Conservation (phyloP, 495 filamentous ascomycete genomes). For the Penicillium simplicissimum region DNA sequence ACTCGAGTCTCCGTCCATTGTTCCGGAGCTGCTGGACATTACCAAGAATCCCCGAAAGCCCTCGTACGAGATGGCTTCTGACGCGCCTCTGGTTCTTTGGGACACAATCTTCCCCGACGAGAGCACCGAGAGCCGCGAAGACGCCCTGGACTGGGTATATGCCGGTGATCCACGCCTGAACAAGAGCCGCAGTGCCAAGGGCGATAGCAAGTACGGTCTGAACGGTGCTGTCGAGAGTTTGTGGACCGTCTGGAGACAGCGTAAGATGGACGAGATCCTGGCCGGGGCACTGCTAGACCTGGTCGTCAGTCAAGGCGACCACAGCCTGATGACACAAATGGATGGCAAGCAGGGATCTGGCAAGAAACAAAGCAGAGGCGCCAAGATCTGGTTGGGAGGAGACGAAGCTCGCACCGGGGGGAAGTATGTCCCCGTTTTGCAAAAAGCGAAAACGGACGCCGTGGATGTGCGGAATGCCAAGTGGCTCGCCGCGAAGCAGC, state of each 20-base stretch:
- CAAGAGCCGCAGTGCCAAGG: slow-evolving; percentile 33
- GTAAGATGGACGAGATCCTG: slow-evolving; percentile 87
- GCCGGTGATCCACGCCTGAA: slow-evolving; percentile 54
- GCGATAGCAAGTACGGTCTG: slow-evolving; percentile 59
- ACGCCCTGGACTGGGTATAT: slow-evolving; percentile 80
- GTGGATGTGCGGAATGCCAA: slow-evolving; percentile 75
- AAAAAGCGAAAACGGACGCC: slow-evolving; percentile 60
- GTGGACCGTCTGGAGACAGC: slow-evolving; percentile 79
- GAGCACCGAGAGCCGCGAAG: slow-evolving; percentile 47
- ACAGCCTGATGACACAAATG: slow-evolving; percentile 23
- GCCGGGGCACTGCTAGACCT: slow-evolving; percentile 66
- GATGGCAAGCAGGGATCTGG: slow-evolving; percentile 24
- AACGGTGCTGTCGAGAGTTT: slow-evolving; percentile 68
- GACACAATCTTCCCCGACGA: slow-evolving; percentile 84
- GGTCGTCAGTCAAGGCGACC: slow-evolving; percentile 54
- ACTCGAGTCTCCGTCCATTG: slow-evolving; percentile 70
- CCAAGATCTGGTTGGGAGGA: slow-evolving; percentile 72
- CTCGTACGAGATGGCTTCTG: slow-evolving; percentile 84
- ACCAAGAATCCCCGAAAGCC: slow-evolving; percentile 69
- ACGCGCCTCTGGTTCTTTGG: slow-evolving; percentile 89
- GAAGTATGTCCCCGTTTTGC: slow-evolving; percentile 68
- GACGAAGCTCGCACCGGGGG: slow-evolving; percentile 60
- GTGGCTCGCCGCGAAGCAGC: slow-evolving; percentile 71
- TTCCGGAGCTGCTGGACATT: slow-evolving; percentile 72
- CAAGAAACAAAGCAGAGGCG: slow-evolving; percentile 39